phyloP scores from a whole-genome alignment of 768 basidiomycete species.

The Favolaschia claudopus region DNA sequence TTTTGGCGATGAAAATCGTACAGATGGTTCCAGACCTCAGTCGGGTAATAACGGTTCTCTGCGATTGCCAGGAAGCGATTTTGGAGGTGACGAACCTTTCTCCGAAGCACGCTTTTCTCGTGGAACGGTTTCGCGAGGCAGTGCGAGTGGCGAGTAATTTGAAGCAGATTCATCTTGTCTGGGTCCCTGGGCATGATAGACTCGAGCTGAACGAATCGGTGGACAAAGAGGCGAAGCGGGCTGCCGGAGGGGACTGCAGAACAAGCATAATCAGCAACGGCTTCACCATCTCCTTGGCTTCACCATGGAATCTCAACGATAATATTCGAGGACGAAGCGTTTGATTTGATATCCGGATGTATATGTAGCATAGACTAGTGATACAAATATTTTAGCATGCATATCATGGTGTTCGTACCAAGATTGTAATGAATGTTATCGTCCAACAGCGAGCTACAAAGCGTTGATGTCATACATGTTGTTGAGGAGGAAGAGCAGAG shows the following conservation, averaged over 20 bases:
- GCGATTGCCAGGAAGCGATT: constrained; percentile 21
- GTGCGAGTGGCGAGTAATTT: neutral
- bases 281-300: neutral
- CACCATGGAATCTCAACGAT: too few species aligned
- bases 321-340: too few species aligned
- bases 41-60: constrained; percentile 11
- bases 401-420: neutral
- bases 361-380: neutral
- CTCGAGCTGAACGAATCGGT: constrained; percentile 17
- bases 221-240: constrained; percentile 10
- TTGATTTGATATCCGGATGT: too few species aligned
- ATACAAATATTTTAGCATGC: constrained; percentile 2
- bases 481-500: constrained; percentile 2
- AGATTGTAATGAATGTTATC: neutral
- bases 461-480: too few species aligned
- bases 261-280: neutral
- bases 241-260: constrained; percentile 11
- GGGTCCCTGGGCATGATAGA: constrained; percentile 17
- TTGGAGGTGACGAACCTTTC: neutral
- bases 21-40: neutral
- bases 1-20: neutral
- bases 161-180: neutral
- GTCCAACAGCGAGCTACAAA: too few species aligned
- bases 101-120: neutral
- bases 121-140: constrained; percentile 5